A percentile compares a stretch with the other conserved stretches of the same genome.
Conservation (phyloP, 2,329 filamentous ascomycete genomes). For the Laburnicola sp. region DNA sequence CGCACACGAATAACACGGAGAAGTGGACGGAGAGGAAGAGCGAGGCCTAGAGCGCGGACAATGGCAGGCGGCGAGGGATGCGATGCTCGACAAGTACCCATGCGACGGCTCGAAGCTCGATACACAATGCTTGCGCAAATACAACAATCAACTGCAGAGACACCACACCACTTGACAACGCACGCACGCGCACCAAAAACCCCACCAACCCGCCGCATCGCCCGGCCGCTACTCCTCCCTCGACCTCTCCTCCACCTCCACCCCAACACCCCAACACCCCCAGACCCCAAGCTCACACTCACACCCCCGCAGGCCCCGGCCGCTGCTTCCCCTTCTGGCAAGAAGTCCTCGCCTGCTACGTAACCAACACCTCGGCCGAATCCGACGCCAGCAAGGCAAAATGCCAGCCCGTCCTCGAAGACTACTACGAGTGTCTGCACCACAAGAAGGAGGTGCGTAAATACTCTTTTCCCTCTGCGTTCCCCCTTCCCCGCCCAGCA, state of each 20-base stretch:
- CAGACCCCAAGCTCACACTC: neutral
- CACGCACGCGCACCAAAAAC: neutral
- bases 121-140: neutral
- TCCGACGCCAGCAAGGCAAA: slow-evolving; percentile 83
- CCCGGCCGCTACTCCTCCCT: neutral
- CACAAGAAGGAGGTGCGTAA: slow-evolving; percentile 92
- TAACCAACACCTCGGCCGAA: slow-evolving; percentile 83
- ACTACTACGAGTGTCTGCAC: slow-evolving; percentile 98
- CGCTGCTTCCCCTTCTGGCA: slow-evolving; percentile 99
- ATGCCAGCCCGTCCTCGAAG: slow-evolving; percentile 82
- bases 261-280: neutral
- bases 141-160: too few relatives aligned
- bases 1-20: neutral
- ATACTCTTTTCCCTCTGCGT: neutral
- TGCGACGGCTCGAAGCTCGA: neutral
- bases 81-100: slow-evolving; percentile 8
- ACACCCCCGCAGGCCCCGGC: slow-evolving; percentile 58
- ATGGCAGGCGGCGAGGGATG: slow-evolving; percentile 12
- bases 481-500: slow-evolving; percentile 12
- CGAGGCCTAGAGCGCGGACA: slow-evolving; percentile 8
- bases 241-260: neutral
- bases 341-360: slow-evolving; percentile 97
- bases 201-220: neutral
- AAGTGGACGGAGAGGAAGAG: neutral
- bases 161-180: too few relatives aligned